Base-by-base conservation (phyloP, 2,329 filamentous ascomycete genomes). In the Scleromitrula shiraiana region DNA sequence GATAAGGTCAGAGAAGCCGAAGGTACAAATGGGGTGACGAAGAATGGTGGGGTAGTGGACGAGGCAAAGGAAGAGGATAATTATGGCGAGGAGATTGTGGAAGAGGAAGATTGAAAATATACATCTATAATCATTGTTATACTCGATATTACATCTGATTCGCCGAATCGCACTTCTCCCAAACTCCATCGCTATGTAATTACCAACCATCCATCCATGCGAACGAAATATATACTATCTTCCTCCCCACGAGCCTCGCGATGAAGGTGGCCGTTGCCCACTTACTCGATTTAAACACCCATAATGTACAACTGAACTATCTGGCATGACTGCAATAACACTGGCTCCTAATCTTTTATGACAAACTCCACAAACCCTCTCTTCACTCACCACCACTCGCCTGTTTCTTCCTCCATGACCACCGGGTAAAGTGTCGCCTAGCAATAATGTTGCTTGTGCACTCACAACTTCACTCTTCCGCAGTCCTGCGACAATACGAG, bases 271-370 rank as follows among this genome's bases (percentile, higher is more conserved):
- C 36, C 42, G 40, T 47, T 26, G 50, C 27, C 56, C 62, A 67
- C 78, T 60, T 83, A 68, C 70, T 54, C 70, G 68, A 51, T 67
- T 79, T 58, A 86, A 72, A 68, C 87, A 93, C 22, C 85, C 86
- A 62, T 91, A 86, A 71, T 93, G 87, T 52, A 93, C 83, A 14
- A 89, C 85, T 22, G 74, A 76, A 64, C 82, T 88, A 69, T 95
- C 86, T 6, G 90, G 88, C 67, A 93, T 76, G 10, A 96, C 90
- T 33, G 90, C 83, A 51, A 97, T 85, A 15, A 95, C 93, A 65
- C 86, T 95, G 1, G 88, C 85, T 1, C 90, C 91, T 55, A 98
- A 77, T 56, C 93, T 75, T 73, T 96, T 97, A 66, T 95, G 85
- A 64, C 93, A 98, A 14, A 95, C 87, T 10, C 85, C 83, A 64